phyloP scores from a whole-genome alignment of 306 rosid species.

The Begonia loranthoides region DNA sequence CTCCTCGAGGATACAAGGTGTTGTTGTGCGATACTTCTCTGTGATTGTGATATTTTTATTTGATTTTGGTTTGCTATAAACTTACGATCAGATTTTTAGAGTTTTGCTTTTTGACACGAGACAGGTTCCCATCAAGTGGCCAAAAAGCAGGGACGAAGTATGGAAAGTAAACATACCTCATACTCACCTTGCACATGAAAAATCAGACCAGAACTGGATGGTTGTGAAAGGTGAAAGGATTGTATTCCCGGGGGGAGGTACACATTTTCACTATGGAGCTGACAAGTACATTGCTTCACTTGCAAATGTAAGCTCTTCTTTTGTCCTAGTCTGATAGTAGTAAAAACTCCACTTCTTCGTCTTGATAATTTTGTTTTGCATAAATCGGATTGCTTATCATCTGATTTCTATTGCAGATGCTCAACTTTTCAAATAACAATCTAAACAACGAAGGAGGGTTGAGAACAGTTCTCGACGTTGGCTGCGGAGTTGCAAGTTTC shows the following conservation, averaged over 20 bases:
- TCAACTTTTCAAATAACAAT: constrained; percentile 65
- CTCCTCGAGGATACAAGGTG: constrained; percentile 88
- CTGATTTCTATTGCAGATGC: constrained; percentile 45
- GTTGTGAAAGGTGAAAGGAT: constrained; percentile 83
- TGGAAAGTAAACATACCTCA: constrained; percentile 97
- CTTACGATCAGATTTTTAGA: constrained; percentile 5
- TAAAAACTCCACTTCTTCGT: no score
- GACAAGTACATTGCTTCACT: constrained; percentile 86
- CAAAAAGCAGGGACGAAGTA: constrained; percentile 89
- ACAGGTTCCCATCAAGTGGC: constrained; percentile 92
- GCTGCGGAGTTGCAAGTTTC: constrained; percentile 97
- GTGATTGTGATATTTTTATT: background rate
- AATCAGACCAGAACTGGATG: constrained; percentile 97
- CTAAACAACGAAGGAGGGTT: constrained; percentile 72
- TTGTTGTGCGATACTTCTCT: background rate
- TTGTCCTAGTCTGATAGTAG: background rate
- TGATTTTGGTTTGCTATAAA: background rate
- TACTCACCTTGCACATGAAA: constrained; percentile 97
- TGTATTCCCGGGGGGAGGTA: constrained; percentile 88
- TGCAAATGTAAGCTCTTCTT: constrained; percentile 61
- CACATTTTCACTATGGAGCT: constrained; percentile 98
- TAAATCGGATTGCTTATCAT: no score
- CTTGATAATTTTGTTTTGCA: no score
- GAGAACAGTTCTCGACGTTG: constrained; percentile 85
- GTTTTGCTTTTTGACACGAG: constrained; percentile 13